Conservation (phyloP, 768 basidiomycete genomes). For the Mycena polygramma region DNA sequence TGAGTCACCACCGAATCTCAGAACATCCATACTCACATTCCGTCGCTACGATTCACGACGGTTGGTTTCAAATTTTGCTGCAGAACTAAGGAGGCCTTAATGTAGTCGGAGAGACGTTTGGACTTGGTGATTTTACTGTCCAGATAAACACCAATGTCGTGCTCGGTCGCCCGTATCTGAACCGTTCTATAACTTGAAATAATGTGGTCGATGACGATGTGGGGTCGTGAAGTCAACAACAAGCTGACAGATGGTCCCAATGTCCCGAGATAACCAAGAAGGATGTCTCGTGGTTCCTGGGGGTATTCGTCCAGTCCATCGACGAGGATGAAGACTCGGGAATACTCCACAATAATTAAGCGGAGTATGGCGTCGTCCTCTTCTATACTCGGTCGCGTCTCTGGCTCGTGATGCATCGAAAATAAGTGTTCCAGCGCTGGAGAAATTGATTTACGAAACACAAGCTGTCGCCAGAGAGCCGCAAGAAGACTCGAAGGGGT, state of each 20-base stretch:
- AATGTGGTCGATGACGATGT: neutral
- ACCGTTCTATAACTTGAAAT: neutral
- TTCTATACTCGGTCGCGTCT: neutral
- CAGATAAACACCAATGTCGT: neutral
- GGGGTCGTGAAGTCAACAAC: constrained; percentile 15
- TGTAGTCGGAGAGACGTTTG: neutral
- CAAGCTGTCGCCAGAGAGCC: constrained; percentile 4
- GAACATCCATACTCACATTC: neutral
- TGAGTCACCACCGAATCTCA: too few relatives aligned
- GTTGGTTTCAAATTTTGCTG: neutral
- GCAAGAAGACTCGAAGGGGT: neutral
- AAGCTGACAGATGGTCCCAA: neutral
- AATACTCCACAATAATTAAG: neutral
- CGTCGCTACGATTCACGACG: neutral
- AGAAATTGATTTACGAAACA: neutral
- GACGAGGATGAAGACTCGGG: constrained; percentile 3
- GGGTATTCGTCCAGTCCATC: constrained; percentile 25
- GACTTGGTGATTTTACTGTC: constrained; percentile 3
- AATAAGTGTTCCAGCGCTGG: neutral
- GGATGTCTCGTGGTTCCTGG: neutral
- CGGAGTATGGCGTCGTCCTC: neutral
- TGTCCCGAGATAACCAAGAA: neutral
- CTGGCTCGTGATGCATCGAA: neutral
- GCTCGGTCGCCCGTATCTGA: constrained; percentile 2
- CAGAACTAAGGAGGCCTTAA: neutral